Percentiles rank a stretch among this genome's conserved stretches.
Evolutionary conservation across 1,284 basidiomycete genomes (phyloP).

Genomic region (Leccinum subatratum): DNA sequence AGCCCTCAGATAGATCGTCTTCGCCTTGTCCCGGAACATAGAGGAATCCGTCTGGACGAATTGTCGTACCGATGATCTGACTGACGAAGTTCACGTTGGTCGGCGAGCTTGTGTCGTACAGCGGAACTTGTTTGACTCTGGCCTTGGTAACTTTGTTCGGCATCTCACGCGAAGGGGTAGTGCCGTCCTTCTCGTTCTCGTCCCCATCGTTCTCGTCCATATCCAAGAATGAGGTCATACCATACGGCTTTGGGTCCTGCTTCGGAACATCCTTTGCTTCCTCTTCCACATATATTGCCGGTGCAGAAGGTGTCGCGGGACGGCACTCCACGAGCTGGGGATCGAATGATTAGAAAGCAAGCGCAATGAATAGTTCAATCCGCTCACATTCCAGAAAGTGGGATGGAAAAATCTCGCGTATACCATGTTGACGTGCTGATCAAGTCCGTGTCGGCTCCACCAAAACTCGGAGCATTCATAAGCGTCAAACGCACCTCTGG

Average conservation of each 20-base stretch:
- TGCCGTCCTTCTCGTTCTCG: neutral
- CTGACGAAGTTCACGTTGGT: constrained; percentile 16
- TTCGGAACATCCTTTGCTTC: constrained; percentile 11
- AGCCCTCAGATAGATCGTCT: neutral
- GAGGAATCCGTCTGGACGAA: constrained; percentile 15
- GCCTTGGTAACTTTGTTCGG: neutral
- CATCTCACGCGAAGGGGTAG: neutral
- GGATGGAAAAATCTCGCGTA: constrained; percentile 26
- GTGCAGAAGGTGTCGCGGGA: constrained; percentile 16
- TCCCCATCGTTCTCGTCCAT: constrained; percentile 14
- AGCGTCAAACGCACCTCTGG: constrained; percentile 10
- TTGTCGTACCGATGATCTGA: constrained; percentile 19
- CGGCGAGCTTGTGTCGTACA: constrained; percentile 19
- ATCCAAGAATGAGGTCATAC: constrained; percentile 18
- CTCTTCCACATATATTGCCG: constrained; percentile 24
- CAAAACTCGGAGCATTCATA: neutral
- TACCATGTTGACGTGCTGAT: constrained; percentile 23
- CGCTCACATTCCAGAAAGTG: constrained; percentile 23
- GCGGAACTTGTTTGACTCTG: constrained; percentile 8
- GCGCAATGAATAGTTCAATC: accelerated
- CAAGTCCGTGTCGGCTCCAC: constrained; percentile 1
- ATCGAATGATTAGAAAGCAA: neutral
- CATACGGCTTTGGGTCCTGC: constrained; percentile 7
- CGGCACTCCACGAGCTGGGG: constrained; percentile 20
- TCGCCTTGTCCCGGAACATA: constrained; percentile 1